Evolutionary conservation across 2,329 filamentous ascomycete genomes (phyloP).

Genomic region (Cladosporium sp.): DNA sequence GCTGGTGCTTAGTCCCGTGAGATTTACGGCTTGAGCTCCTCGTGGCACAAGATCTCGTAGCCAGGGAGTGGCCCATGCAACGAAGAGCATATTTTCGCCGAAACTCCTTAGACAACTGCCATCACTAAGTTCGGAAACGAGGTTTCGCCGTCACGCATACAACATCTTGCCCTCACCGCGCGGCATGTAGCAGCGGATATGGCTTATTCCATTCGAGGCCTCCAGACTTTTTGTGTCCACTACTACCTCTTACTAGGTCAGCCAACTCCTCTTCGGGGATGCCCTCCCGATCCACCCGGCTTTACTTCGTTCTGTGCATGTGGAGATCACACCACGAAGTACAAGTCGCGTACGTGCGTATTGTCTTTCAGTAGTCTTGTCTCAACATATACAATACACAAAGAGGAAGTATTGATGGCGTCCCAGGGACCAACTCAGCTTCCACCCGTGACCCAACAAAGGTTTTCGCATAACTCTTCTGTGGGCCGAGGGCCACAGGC

Average conservation of each 20-base stretch:
- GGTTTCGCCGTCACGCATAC: background rate
- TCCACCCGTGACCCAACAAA: too few relatives aligned
- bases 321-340: background rate
- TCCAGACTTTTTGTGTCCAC: background rate
- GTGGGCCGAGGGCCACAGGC: too few relatives aligned
- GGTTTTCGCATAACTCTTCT: too few relatives aligned
- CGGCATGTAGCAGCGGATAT: background rate
- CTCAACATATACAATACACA: background rate
- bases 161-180: background rate
- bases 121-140: background rate
- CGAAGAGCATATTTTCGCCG: background rate
- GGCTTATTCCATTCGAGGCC: background rate
- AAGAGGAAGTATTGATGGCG: background rate
- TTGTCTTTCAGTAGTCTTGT: background rate
- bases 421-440: too few relatives aligned
- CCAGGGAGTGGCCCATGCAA: background rate
- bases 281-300: background rate
- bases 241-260: too few relatives aligned
- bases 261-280: background rate
- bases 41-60: constrained; percentile 3
- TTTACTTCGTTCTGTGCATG: background rate
- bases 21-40: constrained; percentile 1
- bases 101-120: background rate
- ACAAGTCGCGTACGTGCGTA: background rate
- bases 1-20: background rate